phyloP scores from a whole-genome alignment of 108 stramenopile genomes.

The Stephanodiscus triporus region DNA sequence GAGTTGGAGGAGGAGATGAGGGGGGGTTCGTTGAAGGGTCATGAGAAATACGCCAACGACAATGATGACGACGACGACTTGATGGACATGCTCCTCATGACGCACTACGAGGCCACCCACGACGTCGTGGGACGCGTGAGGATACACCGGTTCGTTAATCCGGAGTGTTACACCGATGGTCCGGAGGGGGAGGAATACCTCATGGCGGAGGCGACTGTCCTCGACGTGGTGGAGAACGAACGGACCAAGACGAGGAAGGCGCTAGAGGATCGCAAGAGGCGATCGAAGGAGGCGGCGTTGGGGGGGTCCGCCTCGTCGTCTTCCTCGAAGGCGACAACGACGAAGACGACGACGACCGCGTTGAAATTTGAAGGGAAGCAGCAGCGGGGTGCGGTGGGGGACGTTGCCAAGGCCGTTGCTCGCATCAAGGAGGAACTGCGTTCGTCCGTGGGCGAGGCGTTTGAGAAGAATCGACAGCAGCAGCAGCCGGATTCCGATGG shows the following conservation, averaged over 20 bases:
- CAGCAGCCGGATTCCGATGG: conserved; percentile 2
- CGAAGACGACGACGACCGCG: conserved; percentile 4
- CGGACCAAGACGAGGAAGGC: conserved; percentile 5
- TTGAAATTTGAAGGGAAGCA: conserved; percentile 19
- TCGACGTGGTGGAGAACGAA: conserved; percentile 33
- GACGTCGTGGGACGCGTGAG: conserved; percentile 44
- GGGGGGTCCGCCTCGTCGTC: not conserved
- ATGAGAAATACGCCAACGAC: not conserved
- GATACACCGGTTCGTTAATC: conserved; percentile 44
- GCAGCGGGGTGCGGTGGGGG: not conserved
- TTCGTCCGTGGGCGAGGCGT: conserved; percentile 42
- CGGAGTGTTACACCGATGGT: conserved; percentile 35
- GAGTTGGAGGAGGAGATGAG: not conserved
- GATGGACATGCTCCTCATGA: conserved; percentile 32
- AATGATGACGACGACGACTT: conserved; percentile 11
- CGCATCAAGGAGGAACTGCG: conserved; percentile 45
- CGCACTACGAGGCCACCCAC: conserved; percentile 51
- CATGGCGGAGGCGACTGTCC: conserved; percentile 43
- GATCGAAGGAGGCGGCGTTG: not conserved
- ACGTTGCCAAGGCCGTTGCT: conserved; percentile 41
- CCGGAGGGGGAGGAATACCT: conserved; percentile 43
- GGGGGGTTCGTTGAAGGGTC: conserved; percentile 11
- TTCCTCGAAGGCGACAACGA: not conserved
- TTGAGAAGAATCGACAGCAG: conserved; percentile 23
- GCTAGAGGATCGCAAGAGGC: not conserved